Conservation (phyloP, 73 alveolate genomes). For the Stentor roeselii region DNA sequence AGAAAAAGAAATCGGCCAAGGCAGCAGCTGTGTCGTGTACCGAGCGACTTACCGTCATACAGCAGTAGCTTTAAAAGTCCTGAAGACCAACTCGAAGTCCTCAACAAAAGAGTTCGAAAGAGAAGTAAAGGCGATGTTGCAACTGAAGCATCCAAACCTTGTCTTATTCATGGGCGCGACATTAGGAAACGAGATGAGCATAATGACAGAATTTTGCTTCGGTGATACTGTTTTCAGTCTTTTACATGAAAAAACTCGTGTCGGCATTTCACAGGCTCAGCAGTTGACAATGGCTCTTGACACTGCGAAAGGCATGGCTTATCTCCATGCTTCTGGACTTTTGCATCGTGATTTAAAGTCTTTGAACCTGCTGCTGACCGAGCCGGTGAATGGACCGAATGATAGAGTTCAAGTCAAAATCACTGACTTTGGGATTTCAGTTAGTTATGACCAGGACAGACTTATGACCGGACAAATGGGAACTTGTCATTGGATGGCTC, state of each 20-base stretch:
- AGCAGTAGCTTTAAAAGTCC: constrained; percentile 82
- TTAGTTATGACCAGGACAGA: constrained; percentile 46
- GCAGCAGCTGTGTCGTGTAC: constrained; percentile 70
- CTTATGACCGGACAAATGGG: constrained; percentile 39
- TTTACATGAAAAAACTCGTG: constrained; percentile 43
- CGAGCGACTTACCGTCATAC: constrained; percentile 75
- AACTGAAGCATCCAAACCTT: constrained; percentile 54
- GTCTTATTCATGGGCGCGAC: constrained; percentile 61
- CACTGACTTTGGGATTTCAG: constrained; percentile 86
- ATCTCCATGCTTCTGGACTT: constrained; percentile 52
- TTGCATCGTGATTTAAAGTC: constrained; percentile 65
- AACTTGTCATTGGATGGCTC: constrained; percentile 77
- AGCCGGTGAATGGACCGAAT: constrained; percentile 45
- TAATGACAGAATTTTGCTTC: constrained; percentile 59
- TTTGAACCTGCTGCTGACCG: constrained; percentile 60
- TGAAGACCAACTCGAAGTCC: constrained; percentile 37
- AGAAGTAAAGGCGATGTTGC: constrained; percentile 65
- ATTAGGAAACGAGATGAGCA: constrained; percentile 46
- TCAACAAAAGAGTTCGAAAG: constrained; percentile 67
- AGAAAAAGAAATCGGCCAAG: constrained; percentile 59
- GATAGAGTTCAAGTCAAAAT: constrained; percentile 70
- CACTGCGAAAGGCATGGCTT: constrained; percentile 60
- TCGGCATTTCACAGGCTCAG: constrained; percentile 46
- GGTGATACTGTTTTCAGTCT: constrained; percentile 57
- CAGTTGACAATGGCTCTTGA: constrained; percentile 42